Evolutionary conservation across 768 basidiomycete genomes (phyloP), one percentile per base, ranked within the genome.

Genomic region (Hemileccinum impolitum): DNA sequence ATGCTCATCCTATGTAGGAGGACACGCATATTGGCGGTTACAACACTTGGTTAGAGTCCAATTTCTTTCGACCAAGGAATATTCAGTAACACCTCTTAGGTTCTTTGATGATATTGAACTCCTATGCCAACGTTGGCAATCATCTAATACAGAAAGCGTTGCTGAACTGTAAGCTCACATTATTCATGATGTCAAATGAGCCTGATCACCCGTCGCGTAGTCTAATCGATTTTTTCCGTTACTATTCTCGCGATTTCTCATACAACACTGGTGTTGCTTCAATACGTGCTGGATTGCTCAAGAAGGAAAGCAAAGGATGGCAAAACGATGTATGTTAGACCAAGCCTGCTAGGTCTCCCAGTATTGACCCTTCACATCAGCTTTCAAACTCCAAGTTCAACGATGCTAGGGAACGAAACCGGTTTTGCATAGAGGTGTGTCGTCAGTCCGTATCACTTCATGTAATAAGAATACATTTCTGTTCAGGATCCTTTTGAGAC

Each of bases 31-130:
- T 92, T 51, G 80, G 81, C 54, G 90, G 83, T 53, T 77, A 85
- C 73, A 90, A 93, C 70, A 85, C 84, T 60, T 92, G 92, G 90
- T 84, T 45, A 47, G 72, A 60, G 21, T 39, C 31, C 19, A 13
- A 18, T 32, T 13, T 23, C 39, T 26, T 38, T 60, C 54, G 44
- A 2, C 49, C 7, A 6, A 12, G n/a, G 13, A 15, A 25, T n/a
- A 48, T 51, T 60, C 59, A 34, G 19, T 21, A 6, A 19, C 3
- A 36, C 30, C 54, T 25, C 26, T 10, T 47, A 90, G 87, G 82
- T 98, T 99, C 74, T 99, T 97, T 65, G 95, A 98, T 72, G 95
- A 99, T 68, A 86, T 94, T 63, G 93, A 96, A 61, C 78, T 92
- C 32, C 74, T 99, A 48, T 79, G 92, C 59, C 85, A 90, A 65